Conservation (phyloP, 1,284 basidiomycete species). For the Earliella scabrosa region DNA sequence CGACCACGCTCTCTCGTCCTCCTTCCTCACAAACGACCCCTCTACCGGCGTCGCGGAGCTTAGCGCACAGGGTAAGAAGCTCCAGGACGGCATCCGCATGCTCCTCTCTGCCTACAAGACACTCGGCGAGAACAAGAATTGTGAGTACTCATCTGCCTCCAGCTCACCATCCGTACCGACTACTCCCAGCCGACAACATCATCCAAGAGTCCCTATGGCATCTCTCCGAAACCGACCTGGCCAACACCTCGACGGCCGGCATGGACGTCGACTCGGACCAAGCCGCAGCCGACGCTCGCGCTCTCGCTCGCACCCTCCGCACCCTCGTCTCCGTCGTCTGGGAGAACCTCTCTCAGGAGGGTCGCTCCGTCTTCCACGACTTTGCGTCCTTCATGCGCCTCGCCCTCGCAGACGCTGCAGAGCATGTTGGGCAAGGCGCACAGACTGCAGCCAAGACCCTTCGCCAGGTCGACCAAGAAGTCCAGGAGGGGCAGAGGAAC, state of each 20-base stretch:
- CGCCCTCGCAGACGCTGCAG: constrained; percentile 65
- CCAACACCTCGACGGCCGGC: constrained; percentile 38
- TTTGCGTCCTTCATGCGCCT: constrained; percentile 66
- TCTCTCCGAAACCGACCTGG: constrained; percentile 53
- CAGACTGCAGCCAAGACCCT: constrained; percentile 52
- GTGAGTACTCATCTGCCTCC: constrained; percentile 35
- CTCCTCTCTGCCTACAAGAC: constrained; percentile 58
- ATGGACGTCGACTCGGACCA: constrained; percentile 45
- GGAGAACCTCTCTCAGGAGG: constrained; percentile 55
- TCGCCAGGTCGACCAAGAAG: constrained; percentile 56
- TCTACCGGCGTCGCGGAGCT: constrained; percentile 44
- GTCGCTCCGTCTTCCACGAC: constrained; percentile 56
- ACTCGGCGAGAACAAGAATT: constrained; percentile 57
- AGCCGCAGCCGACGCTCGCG: constrained; percentile 50
- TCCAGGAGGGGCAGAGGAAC: constrained; percentile 62
- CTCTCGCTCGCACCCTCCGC: constrained; percentile 51
- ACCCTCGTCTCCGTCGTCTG: constrained; percentile 55
- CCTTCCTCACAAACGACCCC: constrained; percentile 49
- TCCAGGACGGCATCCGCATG: constrained; percentile 52
- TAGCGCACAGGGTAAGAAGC: constrained; percentile 52
- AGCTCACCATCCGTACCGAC: not conserved
- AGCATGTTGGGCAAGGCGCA: constrained; percentile 55
- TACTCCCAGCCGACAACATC: constrained; percentile 55
- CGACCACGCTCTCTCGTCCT: constrained; percentile 52
- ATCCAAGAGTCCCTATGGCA: constrained; percentile 69